phyloP scores from a whole-genome alignment of 768 basidiomycete species.

The Saitozyma podzolica region DNA sequence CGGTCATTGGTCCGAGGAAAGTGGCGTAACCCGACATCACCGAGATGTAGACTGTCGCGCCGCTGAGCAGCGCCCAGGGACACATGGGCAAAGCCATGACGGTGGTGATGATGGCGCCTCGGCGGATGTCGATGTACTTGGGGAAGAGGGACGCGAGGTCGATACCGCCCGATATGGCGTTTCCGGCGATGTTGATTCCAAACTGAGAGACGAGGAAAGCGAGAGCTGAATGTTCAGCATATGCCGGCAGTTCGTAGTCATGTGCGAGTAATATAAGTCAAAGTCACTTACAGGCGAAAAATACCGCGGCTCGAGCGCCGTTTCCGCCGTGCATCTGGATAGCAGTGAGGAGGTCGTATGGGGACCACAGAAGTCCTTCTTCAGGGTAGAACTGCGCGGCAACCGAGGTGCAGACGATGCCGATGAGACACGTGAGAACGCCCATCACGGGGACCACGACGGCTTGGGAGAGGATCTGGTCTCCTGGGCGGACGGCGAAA shows the following conservation, averaged over 20 bases:
- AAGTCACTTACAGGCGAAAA: conserved; percentile 38
- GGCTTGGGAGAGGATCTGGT: conserved; percentile 26
- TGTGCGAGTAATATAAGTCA: not conserved
- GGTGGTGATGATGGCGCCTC: conserved; percentile 26
- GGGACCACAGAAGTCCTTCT: conserved; percentile 17
- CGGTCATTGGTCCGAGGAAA: conserved; percentile 38
- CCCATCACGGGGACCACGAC: conserved; percentile 20
- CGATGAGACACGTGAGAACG: conserved; percentile 34
- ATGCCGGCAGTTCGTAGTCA: not conserved
- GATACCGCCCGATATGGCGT: conserved; percentile 38
- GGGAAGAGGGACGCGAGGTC: conserved; percentile 33
- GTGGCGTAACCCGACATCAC: conserved; percentile 32
- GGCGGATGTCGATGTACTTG: conserved; percentile 28
- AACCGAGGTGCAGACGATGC: conserved; percentile 42
- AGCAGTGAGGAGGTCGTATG: conserved; percentile 34
- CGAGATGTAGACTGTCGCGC: conserved; percentile 36
- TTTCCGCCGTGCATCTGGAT: conserved; percentile 30
- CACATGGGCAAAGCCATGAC: conserved; percentile 35
- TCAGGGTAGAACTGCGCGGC: conserved; percentile 42
- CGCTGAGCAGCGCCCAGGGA: conserved; percentile 35
- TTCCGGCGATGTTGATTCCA: conserved; percentile 37
- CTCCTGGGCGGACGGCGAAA: conserved; percentile 32
- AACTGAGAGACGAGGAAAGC: conserved; percentile 39
- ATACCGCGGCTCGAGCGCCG: conserved; percentile 45
- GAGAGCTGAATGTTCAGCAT: conserved; percentile 16